Conservation (phyloP, 2,329 filamentous ascomycete species). For the Geosmithia flava region DNA sequence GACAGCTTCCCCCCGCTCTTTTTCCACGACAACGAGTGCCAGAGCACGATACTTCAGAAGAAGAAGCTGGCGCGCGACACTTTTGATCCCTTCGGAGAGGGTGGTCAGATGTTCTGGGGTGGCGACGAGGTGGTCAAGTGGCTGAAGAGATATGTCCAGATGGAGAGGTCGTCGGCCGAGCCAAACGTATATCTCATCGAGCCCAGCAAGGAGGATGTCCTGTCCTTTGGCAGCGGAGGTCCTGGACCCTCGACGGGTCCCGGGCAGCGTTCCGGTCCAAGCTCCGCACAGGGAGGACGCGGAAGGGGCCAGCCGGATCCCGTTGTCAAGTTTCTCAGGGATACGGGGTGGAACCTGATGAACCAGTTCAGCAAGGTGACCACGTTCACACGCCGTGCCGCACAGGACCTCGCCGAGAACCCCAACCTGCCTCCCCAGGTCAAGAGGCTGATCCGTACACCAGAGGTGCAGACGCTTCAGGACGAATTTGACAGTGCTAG, state of each 20-base stretch:
- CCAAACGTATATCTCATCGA: conserved; percentile 87
- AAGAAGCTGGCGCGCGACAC: conserved; percentile 72
- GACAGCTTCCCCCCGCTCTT: conserved; percentile 93
- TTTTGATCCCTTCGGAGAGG: conserved; percentile 82
- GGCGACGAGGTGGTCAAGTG: conserved; percentile 90
- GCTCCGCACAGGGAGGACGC: conserved; percentile 9
- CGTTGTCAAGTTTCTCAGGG: conserved; percentile 84
- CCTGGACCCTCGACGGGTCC: too few species aligned
- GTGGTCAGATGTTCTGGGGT: conserved; percentile 89
- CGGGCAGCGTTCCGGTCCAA: too few species aligned
- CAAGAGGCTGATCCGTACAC: conserved; percentile 71
- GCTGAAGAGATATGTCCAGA: conserved; percentile 70
- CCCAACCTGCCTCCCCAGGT: conserved; percentile 84
- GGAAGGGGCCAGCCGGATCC: conserved; percentile 65
- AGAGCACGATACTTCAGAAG: conserved; percentile 88
- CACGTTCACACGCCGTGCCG: conserved; percentile 84
- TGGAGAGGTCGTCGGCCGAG: conserved; percentile 77
- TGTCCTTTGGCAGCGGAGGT: conserved; percentile 58
- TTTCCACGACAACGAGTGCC: conserved; percentile 95
- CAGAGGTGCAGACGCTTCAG: conserved; percentile 87
- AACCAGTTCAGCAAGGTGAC: conserved; percentile 97
- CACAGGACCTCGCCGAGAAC: conserved; percentile 85
- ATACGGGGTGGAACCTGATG: conserved; percentile 90
- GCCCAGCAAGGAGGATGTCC: conserved; percentile 70
- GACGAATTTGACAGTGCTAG: conserved; percentile 96